These are phyloP conservation scores for Tuber umbilicatum DNA, from an alignment of 495 filamentous ascomycete species.

Conservation along the genomic window DNA sequence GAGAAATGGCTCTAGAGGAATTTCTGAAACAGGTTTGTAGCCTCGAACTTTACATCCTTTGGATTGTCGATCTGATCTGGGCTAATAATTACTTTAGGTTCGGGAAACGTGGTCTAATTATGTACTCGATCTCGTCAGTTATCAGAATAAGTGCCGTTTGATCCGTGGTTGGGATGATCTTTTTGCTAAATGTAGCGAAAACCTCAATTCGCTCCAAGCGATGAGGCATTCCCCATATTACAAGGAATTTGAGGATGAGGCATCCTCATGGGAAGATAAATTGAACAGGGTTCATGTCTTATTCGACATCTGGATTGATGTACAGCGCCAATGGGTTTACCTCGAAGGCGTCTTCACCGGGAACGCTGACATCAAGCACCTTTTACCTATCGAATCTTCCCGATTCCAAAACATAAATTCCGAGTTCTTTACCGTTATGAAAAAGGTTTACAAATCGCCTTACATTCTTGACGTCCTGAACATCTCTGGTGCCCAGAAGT, in stretches of 20 bases:
- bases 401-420: slow-evolving; percentile 98
- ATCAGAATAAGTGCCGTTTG: slow-evolving; percentile 93
- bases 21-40: slow-evolving; percentile 73
- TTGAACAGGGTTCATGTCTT: slow-evolving; percentile 93
- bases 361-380: slow-evolving; percentile 97
- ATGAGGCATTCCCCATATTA: slow-evolving; percentile 99
- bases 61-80: neutral
- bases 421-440: slow-evolving; percentile 95
- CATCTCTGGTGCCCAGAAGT: slow-evolving; percentile 92
- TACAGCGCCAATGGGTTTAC: slow-evolving; percentile 98
- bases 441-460: slow-evolving; percentile 92
- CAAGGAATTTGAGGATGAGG: slow-evolving; percentile 97
- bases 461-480: slow-evolving; percentile 91
- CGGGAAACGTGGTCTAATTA: slow-evolving; percentile 96
- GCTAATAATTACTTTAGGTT: slow-evolving; percentile 43
- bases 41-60: neutral
- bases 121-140: slow-evolving; percentile 85
- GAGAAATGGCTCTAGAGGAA: slow-evolving; percentile 97
- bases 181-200: slow-evolving; percentile 96
- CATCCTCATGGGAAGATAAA: slow-evolving; percentile 93
- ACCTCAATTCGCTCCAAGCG: slow-evolving; percentile 91
- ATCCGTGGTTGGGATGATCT: slow-evolving; percentile 98
- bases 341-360: slow-evolving; percentile 97
- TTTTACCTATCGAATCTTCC: slow-evolving; percentile 89
- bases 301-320: slow-evolving; percentile 99